Evolutionary conservation across 768 basidiomycete species (phyloP).

Genomic region (Pholiota conissans): DNA sequence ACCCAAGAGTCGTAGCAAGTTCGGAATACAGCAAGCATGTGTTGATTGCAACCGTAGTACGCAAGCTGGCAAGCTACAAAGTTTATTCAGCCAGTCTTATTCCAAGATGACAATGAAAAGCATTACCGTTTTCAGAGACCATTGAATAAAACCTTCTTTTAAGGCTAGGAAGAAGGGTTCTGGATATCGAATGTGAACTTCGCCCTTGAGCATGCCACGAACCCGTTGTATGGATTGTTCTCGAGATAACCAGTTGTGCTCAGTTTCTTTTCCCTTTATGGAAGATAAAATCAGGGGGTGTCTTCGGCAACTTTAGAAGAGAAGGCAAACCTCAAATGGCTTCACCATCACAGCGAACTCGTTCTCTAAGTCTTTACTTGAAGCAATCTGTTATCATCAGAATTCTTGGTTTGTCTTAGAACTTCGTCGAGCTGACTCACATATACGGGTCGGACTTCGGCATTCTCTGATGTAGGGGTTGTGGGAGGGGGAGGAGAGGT

Average conservation of each 20-base stretch:
- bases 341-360: slow-evolving; percentile 83
- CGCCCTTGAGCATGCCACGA: slow-evolving; percentile 88
- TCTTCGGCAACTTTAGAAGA: background rate
- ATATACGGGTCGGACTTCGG: slow-evolving; percentile 65
- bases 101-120: background rate
- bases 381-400: slow-evolving; percentile 65
- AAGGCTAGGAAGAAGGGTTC: slow-evolving; percentile 76
- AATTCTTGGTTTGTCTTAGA: background rate
- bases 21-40: slow-evolving; percentile 80
- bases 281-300: slow-evolving; percentile 1
- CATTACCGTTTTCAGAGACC: slow-evolving; percentile 82
- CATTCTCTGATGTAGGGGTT: slow-evolving; percentile 38
- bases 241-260: slow-evolving; percentile 90
- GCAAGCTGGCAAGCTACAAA: slow-evolving; percentile 75
- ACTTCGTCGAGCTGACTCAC: slow-evolving; percentile 41
- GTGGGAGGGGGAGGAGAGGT: slow-evolving; percentile 39
- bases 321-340: slow-evolving; percentile 70
- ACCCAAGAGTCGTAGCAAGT: slow-evolving; percentile 63
- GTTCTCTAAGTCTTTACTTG: slow-evolving; percentile 77
- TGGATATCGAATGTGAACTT: slow-evolving; percentile 69
- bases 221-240: slow-evolving; percentile 78
- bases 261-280: slow-evolving; percentile 88
- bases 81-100: slow-evolving; percentile 1
- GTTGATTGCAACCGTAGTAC: slow-evolving; percentile 85
- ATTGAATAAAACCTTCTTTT: slow-evolving; percentile 78